phyloP scores from a whole-genome alignment of 179 eudicot species.

The Silene vulgaris region DNA sequence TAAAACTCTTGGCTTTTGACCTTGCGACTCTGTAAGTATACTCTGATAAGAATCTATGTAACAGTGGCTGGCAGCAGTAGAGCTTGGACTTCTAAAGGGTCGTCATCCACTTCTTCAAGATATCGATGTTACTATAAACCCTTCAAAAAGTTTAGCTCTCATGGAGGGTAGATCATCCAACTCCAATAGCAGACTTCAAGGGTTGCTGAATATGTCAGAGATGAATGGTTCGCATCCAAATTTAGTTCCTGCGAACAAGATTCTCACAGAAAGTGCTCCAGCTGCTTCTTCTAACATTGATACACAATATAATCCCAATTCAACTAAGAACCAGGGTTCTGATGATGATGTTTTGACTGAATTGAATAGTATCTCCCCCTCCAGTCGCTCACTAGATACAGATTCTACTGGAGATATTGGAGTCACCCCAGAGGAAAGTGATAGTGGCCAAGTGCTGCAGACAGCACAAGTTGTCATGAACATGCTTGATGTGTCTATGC shows the following conservation, averaged over 20 bases:
- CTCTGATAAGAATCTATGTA: slow-evolving; percentile 18
- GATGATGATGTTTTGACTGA: slow-evolving; percentile 26
- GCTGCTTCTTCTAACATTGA: slow-evolving; percentile 16
- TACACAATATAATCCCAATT: slow-evolving; percentile 28
- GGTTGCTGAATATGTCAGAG: slow-evolving; percentile 29
- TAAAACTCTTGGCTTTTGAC: slow-evolving; percentile 3
- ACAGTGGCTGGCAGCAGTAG: slow-evolving; percentile 98
- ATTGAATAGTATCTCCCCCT: slow-evolving; percentile 23
- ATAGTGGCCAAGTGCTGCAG: slow-evolving; percentile 62
- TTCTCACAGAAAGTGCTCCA: slow-evolving; percentile 27
- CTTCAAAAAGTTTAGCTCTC: slow-evolving; percentile 55
- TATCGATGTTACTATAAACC: slow-evolving; percentile 69
- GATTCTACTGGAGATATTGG: slow-evolving; percentile 27
- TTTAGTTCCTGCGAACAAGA: slow-evolving; percentile 29
- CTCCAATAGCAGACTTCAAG: slow-evolving; percentile 27
- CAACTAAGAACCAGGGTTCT: slow-evolving; percentile 22
- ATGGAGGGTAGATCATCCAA: slow-evolving; percentile 41
- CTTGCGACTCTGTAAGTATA: not conserved
- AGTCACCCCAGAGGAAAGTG: slow-evolving; percentile 35
- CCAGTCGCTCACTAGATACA: slow-evolving; percentile 33
- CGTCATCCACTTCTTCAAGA: slow-evolving; percentile 92
- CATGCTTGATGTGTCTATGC: slow-evolving; percentile 90
- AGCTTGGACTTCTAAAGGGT: slow-evolving; percentile 90
- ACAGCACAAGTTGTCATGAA: slow-evolving; percentile 76
- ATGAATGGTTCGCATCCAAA: slow-evolving; percentile 30